Conservation (phyloP, 1,139 yeast species). For the Candida albicans region DNA sequence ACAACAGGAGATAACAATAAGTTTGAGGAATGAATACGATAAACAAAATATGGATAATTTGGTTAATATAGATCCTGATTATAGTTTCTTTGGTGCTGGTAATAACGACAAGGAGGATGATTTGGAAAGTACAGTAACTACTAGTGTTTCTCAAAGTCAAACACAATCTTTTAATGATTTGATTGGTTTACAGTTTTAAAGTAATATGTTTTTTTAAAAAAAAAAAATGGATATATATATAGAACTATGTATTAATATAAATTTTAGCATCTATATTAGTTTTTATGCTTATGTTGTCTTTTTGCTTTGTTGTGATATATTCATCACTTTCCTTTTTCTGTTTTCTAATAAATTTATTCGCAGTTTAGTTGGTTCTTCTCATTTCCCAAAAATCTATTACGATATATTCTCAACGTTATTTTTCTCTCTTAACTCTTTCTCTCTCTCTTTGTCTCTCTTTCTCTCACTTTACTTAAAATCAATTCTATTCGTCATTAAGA, state of each 20-base stretch:
- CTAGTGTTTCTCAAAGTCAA: conserved; percentile 4
- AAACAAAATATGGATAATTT: conserved; percentile 17
- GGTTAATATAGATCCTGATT: conserved; percentile 21
- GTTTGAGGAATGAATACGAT: conserved; percentile 17
- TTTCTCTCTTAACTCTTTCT: no score
- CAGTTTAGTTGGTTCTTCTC: no score
- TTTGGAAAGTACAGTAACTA: conserved; percentile 6
- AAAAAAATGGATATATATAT: background rate
- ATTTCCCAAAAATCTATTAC: no score
- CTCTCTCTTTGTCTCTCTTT: no score
- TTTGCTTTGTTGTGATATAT: background rate
- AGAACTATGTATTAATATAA: background rate
- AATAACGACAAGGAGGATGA: conserved; percentile 1
- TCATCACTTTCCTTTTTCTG: background rate
- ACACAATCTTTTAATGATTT: conserved; percentile 13
- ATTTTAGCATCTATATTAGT: background rate
- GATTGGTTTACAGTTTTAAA: conserved; percentile 13
- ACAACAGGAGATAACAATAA: conserved; percentile 20
- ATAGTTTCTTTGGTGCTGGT: conserved; percentile 19
- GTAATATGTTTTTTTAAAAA: background rate
- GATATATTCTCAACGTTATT: no score
- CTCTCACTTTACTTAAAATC: no score
- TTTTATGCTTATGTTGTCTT: background rate
- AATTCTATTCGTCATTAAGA: background rate
- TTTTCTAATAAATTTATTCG: no score